A percentile compares a stretch with the other conserved stretches of the same genome.
Evolutionary conservation across 1,284 basidiomycete genomes (phyloP).

Genomic region (Tilletia indica): DNA sequence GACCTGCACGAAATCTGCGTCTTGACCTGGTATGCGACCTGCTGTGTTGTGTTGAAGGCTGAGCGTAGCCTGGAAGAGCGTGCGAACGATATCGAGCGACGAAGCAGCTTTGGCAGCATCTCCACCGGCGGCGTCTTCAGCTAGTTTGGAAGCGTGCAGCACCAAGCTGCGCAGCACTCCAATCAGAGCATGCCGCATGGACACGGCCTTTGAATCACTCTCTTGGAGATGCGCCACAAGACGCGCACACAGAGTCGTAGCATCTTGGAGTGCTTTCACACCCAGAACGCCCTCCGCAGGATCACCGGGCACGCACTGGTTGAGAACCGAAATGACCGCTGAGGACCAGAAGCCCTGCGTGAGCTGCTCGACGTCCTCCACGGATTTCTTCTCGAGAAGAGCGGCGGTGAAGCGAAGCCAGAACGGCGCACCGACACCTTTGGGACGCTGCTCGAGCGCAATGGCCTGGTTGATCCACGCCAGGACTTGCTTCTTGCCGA

Average conservation of each 20-base stretch:
- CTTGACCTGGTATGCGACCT: not conserved
- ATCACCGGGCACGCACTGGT: constrained; percentile 1
- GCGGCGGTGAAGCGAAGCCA: not conserved
- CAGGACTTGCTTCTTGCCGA: constrained; percentile 6
- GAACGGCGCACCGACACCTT: not conserved
- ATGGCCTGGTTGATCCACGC: constrained; percentile 10
- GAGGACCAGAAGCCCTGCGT: constrained; percentile 13
- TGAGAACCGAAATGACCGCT: not conserved
- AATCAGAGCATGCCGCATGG: not conserved
- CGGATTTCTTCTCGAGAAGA: not conserved
- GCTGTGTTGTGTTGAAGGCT: not conserved
- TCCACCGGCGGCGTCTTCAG: not conserved
- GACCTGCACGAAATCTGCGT: not conserved
- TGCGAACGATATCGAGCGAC: not conserved
- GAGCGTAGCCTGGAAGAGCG: constrained; percentile 1
- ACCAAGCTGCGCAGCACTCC: not conserved
- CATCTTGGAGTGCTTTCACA: not conserved
- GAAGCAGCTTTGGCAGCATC: not conserved
- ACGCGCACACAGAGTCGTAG: not conserved
- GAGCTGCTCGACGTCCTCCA: not conserved
- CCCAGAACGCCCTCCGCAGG: not conserved
- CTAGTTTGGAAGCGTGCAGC: not conserved
- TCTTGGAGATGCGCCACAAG: not conserved
- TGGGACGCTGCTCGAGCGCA: not conserved
- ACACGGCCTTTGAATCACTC: not conserved